These are phyloP conservation scores for Neonothopanus nambi DNA, from an alignment of 1,284 basidiomycete genomes.

Conservation along the genomic window DNA sequence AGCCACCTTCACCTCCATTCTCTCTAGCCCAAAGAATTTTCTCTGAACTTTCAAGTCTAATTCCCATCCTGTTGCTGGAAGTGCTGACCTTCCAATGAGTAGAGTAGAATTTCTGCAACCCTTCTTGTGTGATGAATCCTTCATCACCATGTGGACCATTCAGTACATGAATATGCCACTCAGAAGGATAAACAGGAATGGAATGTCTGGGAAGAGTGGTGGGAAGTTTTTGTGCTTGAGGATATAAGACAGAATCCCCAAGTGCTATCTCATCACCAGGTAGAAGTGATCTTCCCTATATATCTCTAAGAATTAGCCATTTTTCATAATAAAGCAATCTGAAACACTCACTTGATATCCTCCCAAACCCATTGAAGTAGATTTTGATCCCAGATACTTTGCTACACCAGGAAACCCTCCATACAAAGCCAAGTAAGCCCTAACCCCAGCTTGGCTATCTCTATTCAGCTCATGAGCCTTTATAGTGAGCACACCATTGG, in stretches of 20 bases:
- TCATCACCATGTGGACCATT: conserved; percentile 66
- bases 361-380: conserved; percentile 61
- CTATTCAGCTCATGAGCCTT: conserved; percentile 21
- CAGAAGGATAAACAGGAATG: conserved; percentile 45
- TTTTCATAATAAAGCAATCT: background rate
- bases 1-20: conserved; percentile 70
- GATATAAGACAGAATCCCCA: conserved; percentile 26
- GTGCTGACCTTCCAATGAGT: conserved; percentile 54
- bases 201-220: conserved; percentile 25
- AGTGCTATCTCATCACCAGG: conserved; percentile 46
- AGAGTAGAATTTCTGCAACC: conserved; percentile 48
- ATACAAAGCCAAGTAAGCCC: conserved; percentile 56
- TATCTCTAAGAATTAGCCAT: background rate
- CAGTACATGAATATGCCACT: conserved; percentile 58
- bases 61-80: conserved; percentile 63
- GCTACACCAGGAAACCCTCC: conserved; percentile 66
- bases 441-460: conserved; percentile 39
- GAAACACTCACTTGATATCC: conserved; percentile 50
- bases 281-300: conserved; percentile 49
- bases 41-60: conserved; percentile 46
- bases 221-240: conserved; percentile 11
- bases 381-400: conserved; percentile 61
- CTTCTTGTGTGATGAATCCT: conserved; percentile 52
- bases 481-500: conserved; percentile 45
- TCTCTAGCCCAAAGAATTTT: conserved; percentile 60